Base-by-base conservation (phyloP, 441 rosid genomes). In the Eruca vesicaria region DNA sequence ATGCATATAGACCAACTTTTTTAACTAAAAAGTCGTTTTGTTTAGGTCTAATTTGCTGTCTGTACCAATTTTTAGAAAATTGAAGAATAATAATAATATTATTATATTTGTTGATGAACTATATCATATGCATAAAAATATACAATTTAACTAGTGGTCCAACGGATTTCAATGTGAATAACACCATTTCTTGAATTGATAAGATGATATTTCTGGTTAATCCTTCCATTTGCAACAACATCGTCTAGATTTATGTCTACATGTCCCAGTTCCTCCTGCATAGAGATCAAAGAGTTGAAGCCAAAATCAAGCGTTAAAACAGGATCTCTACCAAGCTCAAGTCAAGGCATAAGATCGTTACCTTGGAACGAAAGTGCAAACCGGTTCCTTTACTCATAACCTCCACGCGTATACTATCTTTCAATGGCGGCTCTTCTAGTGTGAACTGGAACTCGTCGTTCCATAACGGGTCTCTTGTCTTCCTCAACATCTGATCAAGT, bases 341-440 rank as follows among this genome's bases (percentile, higher is more conserved):
- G 11, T 12, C 18, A 68, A 67, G 38, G 65, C 16, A 3, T 59
- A 19, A 50, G 41, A 38, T 62, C 6, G 68, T 73, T 81, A 88
- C 97, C 98, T 85, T 90, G 12, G 96, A 85, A 29, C 86, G 86
- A 68, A 93, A 88, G 60, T 91, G 82, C 28, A 94, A 63, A 19
- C 96, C 86, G 0, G 85, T 75, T 57, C 91, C 84, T 82, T 85
- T 94, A 80, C 99, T 93, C 82, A 79, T 82, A 20, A 95, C 90
- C 80, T 89, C 93, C 8, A 95, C 75, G 19, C 81, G 88, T 64
- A 95, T 88, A 84, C 81, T 88, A 73, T 95, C 99, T 5, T 80
- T 80, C 67, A 88, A n/a, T 35, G 99, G 99, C 19, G 98, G 90
- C 71, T 86, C 92, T 76, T 93, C 99, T 2, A 95, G 86, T 79